Percentiles rank a stretch among this genome's conserved stretches.
These are phyloP conservation scores for Aspergillus bridgeri DNA, from an alignment of 495 filamentous ascomycete species.

Conservation along the genomic window DNA sequence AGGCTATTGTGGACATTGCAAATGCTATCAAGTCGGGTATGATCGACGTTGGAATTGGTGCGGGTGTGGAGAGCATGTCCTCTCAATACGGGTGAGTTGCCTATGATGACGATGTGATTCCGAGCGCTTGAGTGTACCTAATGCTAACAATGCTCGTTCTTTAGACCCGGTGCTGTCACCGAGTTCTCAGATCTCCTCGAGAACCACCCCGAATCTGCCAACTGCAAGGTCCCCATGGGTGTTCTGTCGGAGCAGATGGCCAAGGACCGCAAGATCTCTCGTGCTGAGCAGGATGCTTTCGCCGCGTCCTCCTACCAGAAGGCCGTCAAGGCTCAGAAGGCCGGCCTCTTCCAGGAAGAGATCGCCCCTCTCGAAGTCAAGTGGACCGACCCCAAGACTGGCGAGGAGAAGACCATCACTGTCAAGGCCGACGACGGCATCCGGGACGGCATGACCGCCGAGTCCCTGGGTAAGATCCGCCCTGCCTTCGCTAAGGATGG, in stretches of 20 bases:
- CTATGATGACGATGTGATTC: background rate
- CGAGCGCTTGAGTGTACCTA: background rate
- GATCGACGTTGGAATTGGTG: conserved; percentile 94
- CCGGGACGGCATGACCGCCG: conserved; percentile 77
- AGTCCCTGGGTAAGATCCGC: conserved; percentile 83
- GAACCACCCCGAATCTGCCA: conserved; percentile 73
- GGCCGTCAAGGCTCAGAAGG: conserved; percentile 78
- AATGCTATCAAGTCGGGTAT: conserved; percentile 84
- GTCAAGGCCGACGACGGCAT: conserved; percentile 88
- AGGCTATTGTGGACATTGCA: conserved; percentile 88
- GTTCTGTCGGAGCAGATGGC: conserved; percentile 94
- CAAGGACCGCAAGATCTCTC: conserved; percentile 69
- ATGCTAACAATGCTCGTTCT: conserved; percentile 1
- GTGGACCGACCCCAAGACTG: conserved; percentile 83
- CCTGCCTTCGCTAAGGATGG: conserved; percentile 90
- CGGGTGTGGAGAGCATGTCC: conserved; percentile 97
- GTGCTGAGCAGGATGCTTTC: conserved; percentile 79
- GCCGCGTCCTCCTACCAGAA: conserved; percentile 88
- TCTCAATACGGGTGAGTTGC: conserved; percentile 81
- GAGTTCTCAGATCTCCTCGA: conserved; percentile 95
- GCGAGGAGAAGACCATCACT: conserved; percentile 78
- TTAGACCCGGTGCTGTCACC: conserved; percentile 75
- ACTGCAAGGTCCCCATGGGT: conserved; percentile 99
- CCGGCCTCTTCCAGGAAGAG: conserved; percentile 88
- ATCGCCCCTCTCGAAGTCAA: conserved; percentile 83